Base-by-base conservation (phyloP, 2,329 filamentous ascomycete species). In the Ceratocystiopsis sp. region DNA sequence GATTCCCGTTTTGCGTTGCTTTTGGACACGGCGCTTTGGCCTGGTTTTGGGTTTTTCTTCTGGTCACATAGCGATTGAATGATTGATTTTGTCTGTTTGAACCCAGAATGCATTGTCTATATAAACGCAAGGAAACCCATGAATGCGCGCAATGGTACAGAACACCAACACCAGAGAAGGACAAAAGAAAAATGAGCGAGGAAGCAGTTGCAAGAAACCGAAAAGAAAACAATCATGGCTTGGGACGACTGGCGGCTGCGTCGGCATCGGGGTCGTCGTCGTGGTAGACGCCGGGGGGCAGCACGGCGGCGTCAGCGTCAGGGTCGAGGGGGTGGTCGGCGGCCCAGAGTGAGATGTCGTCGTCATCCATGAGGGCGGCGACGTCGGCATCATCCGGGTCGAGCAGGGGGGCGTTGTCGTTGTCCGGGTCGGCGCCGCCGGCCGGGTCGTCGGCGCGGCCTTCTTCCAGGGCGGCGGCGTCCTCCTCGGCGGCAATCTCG, bases 261-360 rank as follows among this genome's bases (percentile, higher is more conserved):
- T 37, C 17, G 13, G 41, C 45, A 33, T 32, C 45, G 40, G 44
- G 42, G 42, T 40, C 42, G 32, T 46, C 45, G 40, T 46, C 45
- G 34, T 42, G 42, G 42, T 46, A 44, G 15, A 40, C 42, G 12
- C 36, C 34, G 16, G 19, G 19, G 19, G 19, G 7, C 19, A 21
- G 19, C 4, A 21, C 19, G 19, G 4, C 7, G 19, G 19, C 19
- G 19, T 21, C 19, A 7, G 19, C 19, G 19, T 21, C 19, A 7
- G 19, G 19, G 19, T 21, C 19, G 19, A 21, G 19, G 19, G 19
- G 19, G 19, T 21, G 19, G 19, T 58, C 61, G 18, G 61, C 59
- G 18, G 68, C 69, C 72, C 72, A 76, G 17, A 75, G 57, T 29
- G 70, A 74, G 43, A 75, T 68, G 48, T 75, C 71, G 45, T 75